These are phyloP conservation scores for Phaeodactylum tricornutum DNA, from an alignment of 108 stramenopile species.

Conservation along the genomic window DNA sequence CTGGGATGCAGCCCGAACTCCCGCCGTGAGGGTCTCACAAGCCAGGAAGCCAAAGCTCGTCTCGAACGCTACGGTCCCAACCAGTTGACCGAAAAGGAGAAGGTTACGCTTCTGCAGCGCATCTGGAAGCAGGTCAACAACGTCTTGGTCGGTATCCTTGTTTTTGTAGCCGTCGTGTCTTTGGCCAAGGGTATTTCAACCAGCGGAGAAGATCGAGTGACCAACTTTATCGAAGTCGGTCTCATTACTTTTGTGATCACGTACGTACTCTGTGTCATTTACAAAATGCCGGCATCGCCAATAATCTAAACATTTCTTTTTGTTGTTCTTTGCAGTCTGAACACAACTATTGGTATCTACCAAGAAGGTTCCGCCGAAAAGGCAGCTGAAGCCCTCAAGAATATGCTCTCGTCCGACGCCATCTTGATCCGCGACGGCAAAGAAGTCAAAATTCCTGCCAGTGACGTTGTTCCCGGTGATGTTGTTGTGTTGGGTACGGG, in stretches of 20 bases:
- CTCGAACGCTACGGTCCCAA: conserved; percentile 58
- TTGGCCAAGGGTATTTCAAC: conserved; percentile 33
- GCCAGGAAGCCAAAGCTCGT: conserved; percentile 43
- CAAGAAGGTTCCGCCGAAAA: conserved; percentile 77
- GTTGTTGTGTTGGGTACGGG: conserved; percentile 59
- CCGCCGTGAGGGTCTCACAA: conserved; percentile 38
- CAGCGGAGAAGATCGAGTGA: conserved; percentile 20
- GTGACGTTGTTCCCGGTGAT: conserved; percentile 69
- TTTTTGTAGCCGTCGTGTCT: conserved; percentile 65
- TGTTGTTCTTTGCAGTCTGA: conserved; percentile 21
- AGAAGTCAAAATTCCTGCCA: conserved; percentile 50
- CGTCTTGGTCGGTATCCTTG: conserved; percentile 66
- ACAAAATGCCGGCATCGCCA: too few species aligned
- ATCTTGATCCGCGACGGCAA: conserved; percentile 55
- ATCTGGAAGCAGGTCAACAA: conserved; percentile 78
- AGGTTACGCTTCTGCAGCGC: conserved; percentile 51
- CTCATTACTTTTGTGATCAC: conserved; percentile 57
- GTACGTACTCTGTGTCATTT: conserved; percentile 17
- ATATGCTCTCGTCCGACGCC: conserved; percentile 69
- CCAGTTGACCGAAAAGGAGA: conserved; percentile 58
- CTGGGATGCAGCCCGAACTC: conserved; percentile 28
- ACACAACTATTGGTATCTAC: conserved; percentile 70
- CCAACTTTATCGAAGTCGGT: conserved; percentile 57
- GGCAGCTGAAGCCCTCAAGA: conserved; percentile 71
- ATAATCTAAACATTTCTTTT: too few species aligned